A percentile compares a stretch with the other conserved stretches of the same genome.
Evolutionary conservation across 116 monocot species (phyloP).

Genomic region (Papilionanthe hybrid): DNA sequence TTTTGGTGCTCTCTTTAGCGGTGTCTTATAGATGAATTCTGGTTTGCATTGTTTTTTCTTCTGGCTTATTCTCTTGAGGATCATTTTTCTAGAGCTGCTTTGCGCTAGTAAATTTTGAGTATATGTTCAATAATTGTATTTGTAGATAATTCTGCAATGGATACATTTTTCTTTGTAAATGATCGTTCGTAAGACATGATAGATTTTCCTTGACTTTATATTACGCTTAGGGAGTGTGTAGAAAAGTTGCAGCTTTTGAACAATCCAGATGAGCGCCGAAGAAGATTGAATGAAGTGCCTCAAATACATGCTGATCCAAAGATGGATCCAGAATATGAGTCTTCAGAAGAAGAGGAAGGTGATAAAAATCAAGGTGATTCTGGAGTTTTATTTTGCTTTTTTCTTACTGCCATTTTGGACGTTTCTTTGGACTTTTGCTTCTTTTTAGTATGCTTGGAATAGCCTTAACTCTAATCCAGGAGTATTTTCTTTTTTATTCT

Average conservation of each 20-base stretch:
- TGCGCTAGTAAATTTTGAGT: neutral
- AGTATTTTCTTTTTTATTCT: no score
- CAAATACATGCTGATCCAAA: constrained; percentile 89
- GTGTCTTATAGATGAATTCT: neutral
- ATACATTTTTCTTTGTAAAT: neutral
- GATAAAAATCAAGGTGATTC: constrained; percentile 45
- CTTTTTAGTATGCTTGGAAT: neutral
- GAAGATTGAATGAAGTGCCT: constrained; percentile 76
- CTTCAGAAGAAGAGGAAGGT: constrained; percentile 59
- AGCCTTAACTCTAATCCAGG: neutral
- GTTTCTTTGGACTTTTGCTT: neutral
- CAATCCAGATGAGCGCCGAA: constrained; percentile 66
- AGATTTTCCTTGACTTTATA: constrained; percentile 44
- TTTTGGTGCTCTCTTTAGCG: neutral
- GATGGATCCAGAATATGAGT: constrained; percentile 94
- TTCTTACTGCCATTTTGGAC: neutral
- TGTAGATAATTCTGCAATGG: neutral
- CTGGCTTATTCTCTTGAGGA: neutral
- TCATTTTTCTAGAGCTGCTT: neutral
- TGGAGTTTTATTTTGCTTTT: neutral
- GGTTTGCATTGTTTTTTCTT: neutral
- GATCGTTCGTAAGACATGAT: neutral
- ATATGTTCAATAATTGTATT: neutral
- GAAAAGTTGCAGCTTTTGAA: constrained; percentile 86
- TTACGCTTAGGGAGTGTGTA: constrained; percentile 94